These are phyloP conservation scores for Cladophialophora yegresii DNA, from an alignment of 2,329 filamentous ascomycete genomes.

Conservation along the genomic window DNA sequence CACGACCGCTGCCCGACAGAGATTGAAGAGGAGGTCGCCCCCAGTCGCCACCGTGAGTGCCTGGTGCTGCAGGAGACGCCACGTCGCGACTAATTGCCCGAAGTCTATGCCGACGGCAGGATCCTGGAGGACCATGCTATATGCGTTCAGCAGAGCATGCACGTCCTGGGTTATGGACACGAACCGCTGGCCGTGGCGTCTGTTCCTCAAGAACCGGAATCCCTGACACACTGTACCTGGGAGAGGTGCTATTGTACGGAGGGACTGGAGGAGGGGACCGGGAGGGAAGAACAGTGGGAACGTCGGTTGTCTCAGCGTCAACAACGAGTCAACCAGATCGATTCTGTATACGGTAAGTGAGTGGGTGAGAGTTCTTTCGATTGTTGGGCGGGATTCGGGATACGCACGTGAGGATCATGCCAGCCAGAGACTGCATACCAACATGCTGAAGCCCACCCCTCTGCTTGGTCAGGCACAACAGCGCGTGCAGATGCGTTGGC, in stretches of 20 bases:
- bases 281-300: constrained; percentile 17
- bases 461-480: constrained; percentile 17
- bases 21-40: constrained; percentile 15
- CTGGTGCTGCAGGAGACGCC: constrained; percentile 22
- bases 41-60: constrained; percentile 7
- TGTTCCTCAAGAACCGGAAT: constrained; percentile 11
- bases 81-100: constrained; percentile 15
- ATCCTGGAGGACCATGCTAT: constrained; percentile 9
- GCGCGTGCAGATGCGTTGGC: constrained; percentile 19
- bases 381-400: neutral
- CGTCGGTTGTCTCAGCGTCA: constrained; percentile 11
- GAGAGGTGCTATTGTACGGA: constrained; percentile 1
- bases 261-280: neutral
- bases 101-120: constrained; percentile 16
- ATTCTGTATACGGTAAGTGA: constrained; percentile 13
- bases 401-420: constrained; percentile 18
- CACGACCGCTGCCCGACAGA: constrained; percentile 19
- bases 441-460: constrained; percentile 20
- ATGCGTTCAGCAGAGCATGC: constrained; percentile 11
- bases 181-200: neutral
- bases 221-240: neutral
- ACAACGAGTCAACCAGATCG: constrained; percentile 14
- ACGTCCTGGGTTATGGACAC: constrained; percentile 10
- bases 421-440: constrained; percentile 12
- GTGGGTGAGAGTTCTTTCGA: neutral